phyloP scores from a whole-genome alignment of 768 basidiomycete species.

The Tulasnella sp. region DNA sequence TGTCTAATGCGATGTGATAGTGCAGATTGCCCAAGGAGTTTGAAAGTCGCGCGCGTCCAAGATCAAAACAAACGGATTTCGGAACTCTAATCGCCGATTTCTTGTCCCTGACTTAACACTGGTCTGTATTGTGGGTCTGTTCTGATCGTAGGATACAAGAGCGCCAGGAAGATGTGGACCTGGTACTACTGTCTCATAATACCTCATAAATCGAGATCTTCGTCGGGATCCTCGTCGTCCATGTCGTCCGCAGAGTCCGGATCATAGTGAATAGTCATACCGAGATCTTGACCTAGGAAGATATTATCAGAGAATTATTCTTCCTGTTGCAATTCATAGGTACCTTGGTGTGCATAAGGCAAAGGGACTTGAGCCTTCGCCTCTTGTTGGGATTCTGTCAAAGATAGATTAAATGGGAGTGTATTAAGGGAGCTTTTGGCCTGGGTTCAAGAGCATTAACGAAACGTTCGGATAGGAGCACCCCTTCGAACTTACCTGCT shows the following conservation, averaged over 20 bases:
- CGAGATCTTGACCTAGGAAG: neutral
- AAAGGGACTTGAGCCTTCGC: slow-evolving; percentile 74
- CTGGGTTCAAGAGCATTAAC: neutral
- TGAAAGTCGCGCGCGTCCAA: too few relatives aligned
- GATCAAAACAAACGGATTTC: too few relatives aligned
- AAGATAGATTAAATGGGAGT: slow-evolving; percentile 76
- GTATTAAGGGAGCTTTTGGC: neutral
- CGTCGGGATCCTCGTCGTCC: slow-evolving; percentile 93
- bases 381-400: slow-evolving; percentile 72
- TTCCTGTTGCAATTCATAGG: neutral
- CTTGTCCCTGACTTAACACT: too few relatives aligned
- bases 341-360: slow-evolving; percentile 50
- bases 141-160: too few relatives aligned
- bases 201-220: slow-evolving; percentile 77
- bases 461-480: neutral
- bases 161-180: too few relatives aligned
- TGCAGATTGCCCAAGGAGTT: too few relatives aligned
- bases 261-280: slow-evolving; percentile 59
- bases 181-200: too few relatives aligned
- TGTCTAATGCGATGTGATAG: neutral
- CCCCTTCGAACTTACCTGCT: neutral
- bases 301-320: neutral
- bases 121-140: too few relatives aligned
- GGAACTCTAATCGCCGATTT: too few relatives aligned
- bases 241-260: slow-evolving; percentile 91